phyloP scores from a whole-genome alignment of 2,329 filamentous ascomycete genomes.

The Periconia macrospinosa region DNA sequence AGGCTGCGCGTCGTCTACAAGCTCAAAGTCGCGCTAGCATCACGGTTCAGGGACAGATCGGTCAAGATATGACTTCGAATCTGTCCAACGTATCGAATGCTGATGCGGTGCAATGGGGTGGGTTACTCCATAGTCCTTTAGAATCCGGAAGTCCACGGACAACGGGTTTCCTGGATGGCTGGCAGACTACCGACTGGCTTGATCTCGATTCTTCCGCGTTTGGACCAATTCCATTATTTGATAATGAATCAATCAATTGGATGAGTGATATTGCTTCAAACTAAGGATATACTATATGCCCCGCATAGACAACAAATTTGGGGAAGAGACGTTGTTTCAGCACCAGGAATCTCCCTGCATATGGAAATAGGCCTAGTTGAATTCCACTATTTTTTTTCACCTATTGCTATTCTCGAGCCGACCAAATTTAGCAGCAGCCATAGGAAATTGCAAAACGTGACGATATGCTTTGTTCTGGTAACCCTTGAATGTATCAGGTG shows the following conservation, averaged over 20 bases:
- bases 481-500: too few species aligned
- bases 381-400: too few species aligned
- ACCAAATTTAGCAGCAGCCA: too few species aligned
- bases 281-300: too few species aligned
- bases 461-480: too few species aligned
- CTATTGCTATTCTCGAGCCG: too few species aligned
- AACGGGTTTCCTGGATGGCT: slow-evolving; percentile 29
- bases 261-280: neutral
- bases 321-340: too few species aligned
- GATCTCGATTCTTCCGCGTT: slow-evolving; percentile 38
- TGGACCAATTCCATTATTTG: slow-evolving; percentile 12
- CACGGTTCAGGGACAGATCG: too few species aligned
- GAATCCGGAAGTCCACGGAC: slow-evolving; percentile 15
- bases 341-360: too few species aligned
- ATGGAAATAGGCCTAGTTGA: too few species aligned
- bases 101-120: slow-evolving; percentile 11
- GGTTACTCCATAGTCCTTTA: slow-evolving; percentile 24
- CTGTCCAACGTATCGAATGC: neutral
- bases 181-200: slow-evolving; percentile 40
- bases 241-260: neutral
- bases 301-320: too few species aligned
- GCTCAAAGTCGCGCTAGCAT: neutral
- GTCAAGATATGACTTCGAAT: neutral
- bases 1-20: slow-evolving; percentile 11
- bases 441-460: too few species aligned